Evolutionary conservation across 108 stramenopile species (phyloP), one percentile per base, ranked within the genome.

Genomic region (Pelagomonas calceolata): DNA sequence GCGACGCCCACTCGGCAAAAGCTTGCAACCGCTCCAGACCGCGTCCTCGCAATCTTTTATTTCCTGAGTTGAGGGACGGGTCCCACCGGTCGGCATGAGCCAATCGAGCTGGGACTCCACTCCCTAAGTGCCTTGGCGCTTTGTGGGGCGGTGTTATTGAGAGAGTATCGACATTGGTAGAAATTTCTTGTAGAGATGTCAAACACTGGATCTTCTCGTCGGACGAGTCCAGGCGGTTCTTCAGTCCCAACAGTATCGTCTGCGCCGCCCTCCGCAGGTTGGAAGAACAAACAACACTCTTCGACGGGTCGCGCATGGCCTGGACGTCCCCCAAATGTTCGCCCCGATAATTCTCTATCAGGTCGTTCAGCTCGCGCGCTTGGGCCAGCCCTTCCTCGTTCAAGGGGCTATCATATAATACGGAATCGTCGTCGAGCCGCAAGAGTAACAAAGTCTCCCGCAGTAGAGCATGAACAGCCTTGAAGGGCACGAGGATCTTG

Each of bases 81-180:
- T 75, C 68, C 3, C 17, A 31, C 29, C 33, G 35, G 34, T 30
- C 63, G 32, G 65, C 30, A 12, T 5, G 9, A 3, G 12, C 26
- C 21, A 60, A 26, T 17, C 10, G 51, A 17, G 21, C 1, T 3
- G 51, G 51, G 3, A 60, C 51, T 17, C 29, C 1, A 1, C 21
- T 17, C 51, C 18, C 21, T 1, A 64, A 0, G 70, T 45, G 14
- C n/a, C n/a, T n/a, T 12, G 39, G 39, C 7, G 51, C 7, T 26
- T 60, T 16, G 51, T 76, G 31, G 4, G 89, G 72, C 5, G 89
- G 89, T 7, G 90, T 82, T 64, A 95, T 90, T 65, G 79, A 82
- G 21, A 89, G 75, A 5, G 94, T 92, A 79, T 95, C 94, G 0
- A 91, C 88, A 77, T 95, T 95, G 65, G 79, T 73, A 33, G 84